Percentiles rank a stretch among this genome's conserved stretches.
phyloP scores from a whole-genome alignment of 2,329 filamentous ascomycete genomes.

The Diplocarpon mali region DNA sequence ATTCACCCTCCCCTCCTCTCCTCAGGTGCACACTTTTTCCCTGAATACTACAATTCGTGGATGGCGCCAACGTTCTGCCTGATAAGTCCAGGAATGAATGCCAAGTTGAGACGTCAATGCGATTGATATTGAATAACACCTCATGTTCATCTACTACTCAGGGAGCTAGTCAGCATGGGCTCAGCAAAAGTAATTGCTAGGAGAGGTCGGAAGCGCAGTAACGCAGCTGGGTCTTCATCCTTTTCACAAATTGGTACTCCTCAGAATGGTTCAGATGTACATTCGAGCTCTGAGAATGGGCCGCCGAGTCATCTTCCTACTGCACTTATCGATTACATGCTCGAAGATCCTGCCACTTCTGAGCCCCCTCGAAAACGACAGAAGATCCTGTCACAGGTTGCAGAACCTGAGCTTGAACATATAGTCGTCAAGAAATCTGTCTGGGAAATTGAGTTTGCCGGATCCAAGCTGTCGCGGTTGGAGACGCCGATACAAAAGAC shows the following conservation, averaged over 20 bases:
- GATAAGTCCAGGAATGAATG: too few relatives aligned
- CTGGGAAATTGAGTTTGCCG: slow-evolving; percentile 14
- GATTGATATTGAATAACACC: too few relatives aligned
- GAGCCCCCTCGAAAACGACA: slow-evolving; percentile 20
- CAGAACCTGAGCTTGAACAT: slow-evolving; percentile 10
- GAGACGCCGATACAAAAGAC: slow-evolving; percentile 13
- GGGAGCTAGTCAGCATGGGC: too few relatives aligned
- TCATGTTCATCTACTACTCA: too few relatives aligned
- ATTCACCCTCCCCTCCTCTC: too few relatives aligned
- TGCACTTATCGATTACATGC: slow-evolving; percentile 16
- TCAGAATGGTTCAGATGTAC: neutral
- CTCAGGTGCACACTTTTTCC: too few relatives aligned
- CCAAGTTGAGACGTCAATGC: too few relatives aligned
- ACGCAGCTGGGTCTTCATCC: neutral
- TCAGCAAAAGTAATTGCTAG: too few relatives aligned
- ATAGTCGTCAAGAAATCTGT: slow-evolving; percentile 20
- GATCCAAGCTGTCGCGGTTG: slow-evolving; percentile 9
- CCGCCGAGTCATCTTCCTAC: slow-evolving; percentile 4
- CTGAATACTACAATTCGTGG: too few relatives aligned
- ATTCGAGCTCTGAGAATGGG: slow-evolving; percentile 7
- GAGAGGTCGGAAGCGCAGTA: neutral
- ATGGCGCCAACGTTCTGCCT: too few relatives aligned
- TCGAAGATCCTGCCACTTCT: neutral
- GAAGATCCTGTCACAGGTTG: slow-evolving; percentile 9
- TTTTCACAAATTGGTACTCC: slow-evolving; percentile 1